Evolutionary conservation across 2,329 filamentous ascomycete species (phyloP).

Genomic region (Sordariomycetes sp.): DNA sequence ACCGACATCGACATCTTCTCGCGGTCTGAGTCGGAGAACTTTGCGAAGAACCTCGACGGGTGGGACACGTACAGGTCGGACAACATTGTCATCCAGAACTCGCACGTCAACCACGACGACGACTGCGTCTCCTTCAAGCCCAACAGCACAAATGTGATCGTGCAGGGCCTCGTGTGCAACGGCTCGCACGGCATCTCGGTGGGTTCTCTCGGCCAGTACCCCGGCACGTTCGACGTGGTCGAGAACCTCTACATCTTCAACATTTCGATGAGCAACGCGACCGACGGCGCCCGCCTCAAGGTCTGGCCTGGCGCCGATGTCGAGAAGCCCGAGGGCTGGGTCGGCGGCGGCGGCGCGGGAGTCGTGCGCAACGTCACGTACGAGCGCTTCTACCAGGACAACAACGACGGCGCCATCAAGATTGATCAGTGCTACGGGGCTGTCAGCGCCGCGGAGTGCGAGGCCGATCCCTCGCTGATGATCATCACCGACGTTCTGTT

Average conservation of each 20-base stretch:
- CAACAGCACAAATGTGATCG: constrained; percentile 59
- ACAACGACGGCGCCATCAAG: constrained; percentile 35
- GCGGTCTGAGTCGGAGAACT: too few relatives aligned
- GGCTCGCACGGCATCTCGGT: constrained; percentile 65
- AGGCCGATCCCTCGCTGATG: constrained; percentile 8
- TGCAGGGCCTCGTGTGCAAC: constrained; percentile 59
- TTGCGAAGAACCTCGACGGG: constrained; percentile 62
- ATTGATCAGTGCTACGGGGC: constrained; percentile 17
- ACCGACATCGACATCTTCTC: too few relatives aligned
- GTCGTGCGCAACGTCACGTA: constrained; percentile 53
- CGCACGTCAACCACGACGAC: constrained; percentile 54
- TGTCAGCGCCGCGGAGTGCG: constrained; percentile 5
- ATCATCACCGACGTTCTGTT: constrained; percentile 17
- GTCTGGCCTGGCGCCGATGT: constrained; percentile 52
- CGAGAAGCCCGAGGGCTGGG: constrained; percentile 39
- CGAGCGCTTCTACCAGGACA: constrained; percentile 44
- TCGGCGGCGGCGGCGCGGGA: constrained; percentile 49
- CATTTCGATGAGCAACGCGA: constrained; percentile 47
- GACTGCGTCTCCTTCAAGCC: constrained; percentile 70
- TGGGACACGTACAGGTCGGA: constrained; percentile 55
- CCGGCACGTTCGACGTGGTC: constrained; percentile 54
- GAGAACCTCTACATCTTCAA: constrained; percentile 60
- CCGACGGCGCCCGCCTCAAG: constrained; percentile 63
- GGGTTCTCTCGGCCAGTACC: constrained; percentile 63
- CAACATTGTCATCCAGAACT: constrained; percentile 59